Evolutionary conservation across 2,329 filamentous ascomycete genomes (phyloP), one percentile per base, ranked within the genome.

Genomic region (Chlorencoelia australis): DNA sequence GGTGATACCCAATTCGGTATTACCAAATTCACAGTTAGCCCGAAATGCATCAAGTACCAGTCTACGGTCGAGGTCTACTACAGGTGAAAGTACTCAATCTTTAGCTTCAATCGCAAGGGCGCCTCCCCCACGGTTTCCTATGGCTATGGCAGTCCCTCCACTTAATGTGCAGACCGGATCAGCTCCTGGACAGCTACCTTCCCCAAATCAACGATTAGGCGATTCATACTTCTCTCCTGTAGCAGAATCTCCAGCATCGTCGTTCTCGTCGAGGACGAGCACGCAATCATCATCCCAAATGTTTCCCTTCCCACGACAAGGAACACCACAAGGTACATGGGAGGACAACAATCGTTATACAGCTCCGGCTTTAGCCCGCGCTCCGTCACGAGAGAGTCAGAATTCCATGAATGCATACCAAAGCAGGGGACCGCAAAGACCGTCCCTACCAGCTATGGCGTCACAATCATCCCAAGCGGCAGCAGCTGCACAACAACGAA

Each of bases 201-300:
- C 61, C 5, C 53, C 56, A 24, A 40, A 41, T 25, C 47, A 51
- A 31, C 46, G 50, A 32, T 44, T 41, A 20, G 53, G 52, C 4
- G 85, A 87, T 40, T 95, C 88, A 3, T 96, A 95, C 61, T 98
- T 98, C 60, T 96, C 89, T 0, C 91, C 91, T 0, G 72, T 80
- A 2, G 73, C 71, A 21, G 88, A 95, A 37, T 86, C 83, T 0
- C 83, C 84, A 7, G 76, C 77, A 28, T 85, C 77, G 25, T 86
- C 81, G 10, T 11, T 26, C 9, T 24, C 30, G 10, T 80, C 80
- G 16, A 72, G 84, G 33, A 80, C 82, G 6, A 88, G 82, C 56
- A 76, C 76, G 1, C 71, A 29, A 19, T 3, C 30, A 20, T 29
- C 83, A 4, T 86, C 83, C 26, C 75, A 78, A 30, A 79, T 87